A percentile compares a stretch with the other conserved stretches of the same genome.
Conservation (phyloP, 2,329 filamentous ascomycete genomes). For the Tolypocladium nubicola region DNA sequence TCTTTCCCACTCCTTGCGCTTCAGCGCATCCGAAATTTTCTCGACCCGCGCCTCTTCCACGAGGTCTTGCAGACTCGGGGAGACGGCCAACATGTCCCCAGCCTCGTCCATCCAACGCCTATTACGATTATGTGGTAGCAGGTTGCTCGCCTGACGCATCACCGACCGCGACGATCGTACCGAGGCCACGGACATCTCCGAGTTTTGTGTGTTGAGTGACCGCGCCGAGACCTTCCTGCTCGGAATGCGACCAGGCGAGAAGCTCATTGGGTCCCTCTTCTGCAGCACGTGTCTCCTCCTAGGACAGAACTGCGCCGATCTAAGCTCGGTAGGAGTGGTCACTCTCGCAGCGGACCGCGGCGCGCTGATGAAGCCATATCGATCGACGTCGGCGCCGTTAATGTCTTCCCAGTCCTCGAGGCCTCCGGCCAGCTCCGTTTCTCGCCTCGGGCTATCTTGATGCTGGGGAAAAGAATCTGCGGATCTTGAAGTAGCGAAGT, state of each 20-base stretch:
- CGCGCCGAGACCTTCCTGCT: conserved; percentile 46
- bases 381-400: conserved; percentile 49
- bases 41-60: conserved; percentile 44
- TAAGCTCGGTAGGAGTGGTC: conserved; percentile 29
- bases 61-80: conserved; percentile 45
- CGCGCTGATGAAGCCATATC: conserved; percentile 55
- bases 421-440: conserved; percentile 43
- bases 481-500: conserved; percentile 27
- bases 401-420: conserved; percentile 60
- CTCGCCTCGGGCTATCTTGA: conserved; percentile 26
- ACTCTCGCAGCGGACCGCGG: conserved; percentile 30
- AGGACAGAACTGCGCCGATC: conserved; percentile 31
- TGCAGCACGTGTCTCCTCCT: conserved; percentile 35
- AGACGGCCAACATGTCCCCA: conserved; percentile 54
- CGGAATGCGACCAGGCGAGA: conserved; percentile 33
- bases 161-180: conserved; percentile 43
- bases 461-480: conserved; percentile 32
- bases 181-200: conserved; percentile 39
- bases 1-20: conserved; percentile 51
- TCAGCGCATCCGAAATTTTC: conserved; percentile 42
- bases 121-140: conserved; percentile 50
- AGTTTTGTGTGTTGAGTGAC: conserved; percentile 48
- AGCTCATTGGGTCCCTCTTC: conserved; percentile 21
- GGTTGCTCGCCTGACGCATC: conserved; percentile 47
- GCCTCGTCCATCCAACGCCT: conserved; percentile 53